Evolutionary conservation across 2,329 filamentous ascomycete species (phyloP).

Genomic region (Trichoderma koningii): DNA sequence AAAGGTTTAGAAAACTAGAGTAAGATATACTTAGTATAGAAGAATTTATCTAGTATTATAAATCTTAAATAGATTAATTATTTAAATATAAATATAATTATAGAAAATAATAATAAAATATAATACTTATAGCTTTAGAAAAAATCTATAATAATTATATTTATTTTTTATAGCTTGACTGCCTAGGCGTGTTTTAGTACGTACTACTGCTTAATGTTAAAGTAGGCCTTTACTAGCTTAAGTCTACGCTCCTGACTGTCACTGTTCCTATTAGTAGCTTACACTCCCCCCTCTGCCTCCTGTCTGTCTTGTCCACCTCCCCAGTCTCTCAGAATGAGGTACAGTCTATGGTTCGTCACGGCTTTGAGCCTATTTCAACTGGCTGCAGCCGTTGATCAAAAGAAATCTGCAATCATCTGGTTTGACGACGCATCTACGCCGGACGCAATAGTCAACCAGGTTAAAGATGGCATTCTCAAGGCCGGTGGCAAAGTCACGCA

Average conservation of each 20-base stretch:
- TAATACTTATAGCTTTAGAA: neutral
- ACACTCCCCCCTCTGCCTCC: no score
- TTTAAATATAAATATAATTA: no score
- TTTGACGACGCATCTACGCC: constrained; percentile 69
- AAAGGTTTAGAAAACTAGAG: neutral
- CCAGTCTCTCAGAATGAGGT: constrained; percentile 59
- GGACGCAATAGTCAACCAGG: constrained; percentile 65
- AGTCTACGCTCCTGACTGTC: neutral
- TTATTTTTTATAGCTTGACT: neutral
- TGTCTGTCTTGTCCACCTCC: no score
- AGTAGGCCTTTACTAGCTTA: neutral
- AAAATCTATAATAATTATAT: neutral
- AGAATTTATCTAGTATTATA: no score
- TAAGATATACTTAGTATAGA: no score
- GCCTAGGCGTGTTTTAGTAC: neutral
- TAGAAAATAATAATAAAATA: no score
- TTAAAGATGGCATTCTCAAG: constrained; percentile 68
- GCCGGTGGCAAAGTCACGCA: constrained; percentile 79
- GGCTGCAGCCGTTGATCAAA: constrained; percentile 62
- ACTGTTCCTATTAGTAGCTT: neutral
- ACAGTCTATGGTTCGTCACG: constrained; percentile 55
- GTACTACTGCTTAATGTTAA: neutral
- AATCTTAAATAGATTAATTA: no score
- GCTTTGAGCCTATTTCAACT: constrained; percentile 61
- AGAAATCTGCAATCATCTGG: constrained; percentile 76